A percentile compares a stretch with the other conserved stretches of the same genome.
Conservation (phyloP, 148 eudicot genomes). For the Fallopia convolvulus region DNA sequence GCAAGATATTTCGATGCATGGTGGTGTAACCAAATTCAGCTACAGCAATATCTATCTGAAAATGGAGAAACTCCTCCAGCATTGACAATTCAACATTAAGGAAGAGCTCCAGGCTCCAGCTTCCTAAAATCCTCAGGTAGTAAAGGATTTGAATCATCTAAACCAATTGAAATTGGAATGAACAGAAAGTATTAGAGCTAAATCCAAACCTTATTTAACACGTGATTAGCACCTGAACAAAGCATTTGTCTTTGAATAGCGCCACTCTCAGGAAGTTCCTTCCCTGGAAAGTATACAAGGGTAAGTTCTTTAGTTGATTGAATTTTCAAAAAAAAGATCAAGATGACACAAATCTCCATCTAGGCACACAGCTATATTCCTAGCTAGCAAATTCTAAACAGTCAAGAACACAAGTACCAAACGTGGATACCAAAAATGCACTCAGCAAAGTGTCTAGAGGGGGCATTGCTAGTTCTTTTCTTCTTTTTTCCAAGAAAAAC, state of each 20-base stretch:
- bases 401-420: not conserved
- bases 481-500: not conserved
- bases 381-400: not conserved
- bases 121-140: not conserved
- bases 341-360: not conserved
- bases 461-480: not conserved
- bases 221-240: slow-evolving; percentile 52
- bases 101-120: not conserved
- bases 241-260: slow-evolving; percentile 49
- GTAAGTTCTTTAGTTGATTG: not conserved
- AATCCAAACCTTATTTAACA: slow-evolving; percentile 57
- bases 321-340: not conserved
- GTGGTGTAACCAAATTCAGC: not conserved
- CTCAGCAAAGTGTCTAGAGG: not conserved
- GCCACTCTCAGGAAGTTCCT: slow-evolving; percentile 63
- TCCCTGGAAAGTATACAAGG: slow-evolving; percentile 38
- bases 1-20: not conserved
- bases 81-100: not conserved
- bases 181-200: not conserved
- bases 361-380: not conserved
- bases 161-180: not conserved
- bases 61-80: not conserved
- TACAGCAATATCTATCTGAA: not conserved
- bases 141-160: not conserved
- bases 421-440: not conserved